Conservation (phyloP, 2,329 filamentous ascomycete species). For the Colletotrichum cordylinicola region DNA sequence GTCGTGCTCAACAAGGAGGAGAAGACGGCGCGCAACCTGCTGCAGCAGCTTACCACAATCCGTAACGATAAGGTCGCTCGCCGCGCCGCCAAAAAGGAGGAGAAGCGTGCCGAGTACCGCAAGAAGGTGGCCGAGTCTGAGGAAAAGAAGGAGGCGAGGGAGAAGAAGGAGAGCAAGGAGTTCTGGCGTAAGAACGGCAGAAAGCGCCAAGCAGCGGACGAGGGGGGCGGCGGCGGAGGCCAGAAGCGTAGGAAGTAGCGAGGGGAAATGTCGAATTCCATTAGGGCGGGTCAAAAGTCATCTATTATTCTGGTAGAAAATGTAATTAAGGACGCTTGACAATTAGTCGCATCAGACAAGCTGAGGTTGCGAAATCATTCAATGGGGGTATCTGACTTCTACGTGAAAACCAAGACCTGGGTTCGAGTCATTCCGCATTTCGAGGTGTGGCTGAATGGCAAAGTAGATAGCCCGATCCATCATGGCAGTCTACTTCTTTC, state of each 20-base stretch:
- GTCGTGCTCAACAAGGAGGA: slow-evolving; percentile 88
- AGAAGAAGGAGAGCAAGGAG: slow-evolving; percentile 91
- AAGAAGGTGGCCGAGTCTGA: slow-evolving; percentile 82
- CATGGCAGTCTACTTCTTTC: background rate
- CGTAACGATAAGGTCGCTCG: slow-evolving; percentile 91
- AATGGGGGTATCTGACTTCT: slow-evolving; percentile 12
- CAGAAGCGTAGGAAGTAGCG: slow-evolving; percentile 27
- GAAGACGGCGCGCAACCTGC: slow-evolving; percentile 83
- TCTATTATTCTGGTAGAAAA: background rate
- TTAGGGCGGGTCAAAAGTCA: background rate
- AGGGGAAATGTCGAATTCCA: background rate
- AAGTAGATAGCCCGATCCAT: background rate
- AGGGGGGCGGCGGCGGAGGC: slow-evolving; percentile 41
- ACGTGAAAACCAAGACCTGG: background rate
- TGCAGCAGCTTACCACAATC: slow-evolving; percentile 92
- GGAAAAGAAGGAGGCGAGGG: slow-evolving; percentile 84
- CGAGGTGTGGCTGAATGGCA: background rate
- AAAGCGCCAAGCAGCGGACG: slow-evolving; percentile 57
- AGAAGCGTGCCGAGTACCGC: slow-evolving; percentile 79
- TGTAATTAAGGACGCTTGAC: slow-evolving; percentile 10
- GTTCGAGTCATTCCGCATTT: background rate
- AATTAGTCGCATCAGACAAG: background rate
- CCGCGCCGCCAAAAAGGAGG: slow-evolving; percentile 84
- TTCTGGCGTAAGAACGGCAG: slow-evolving; percentile 92
- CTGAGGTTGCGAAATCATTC: slow-evolving; percentile 2